Evolutionary conservation across 2,329 filamentous ascomycete species (phyloP), one percentile per base, ranked within the genome.

Genomic region (Lachnellula occidentalis): DNA sequence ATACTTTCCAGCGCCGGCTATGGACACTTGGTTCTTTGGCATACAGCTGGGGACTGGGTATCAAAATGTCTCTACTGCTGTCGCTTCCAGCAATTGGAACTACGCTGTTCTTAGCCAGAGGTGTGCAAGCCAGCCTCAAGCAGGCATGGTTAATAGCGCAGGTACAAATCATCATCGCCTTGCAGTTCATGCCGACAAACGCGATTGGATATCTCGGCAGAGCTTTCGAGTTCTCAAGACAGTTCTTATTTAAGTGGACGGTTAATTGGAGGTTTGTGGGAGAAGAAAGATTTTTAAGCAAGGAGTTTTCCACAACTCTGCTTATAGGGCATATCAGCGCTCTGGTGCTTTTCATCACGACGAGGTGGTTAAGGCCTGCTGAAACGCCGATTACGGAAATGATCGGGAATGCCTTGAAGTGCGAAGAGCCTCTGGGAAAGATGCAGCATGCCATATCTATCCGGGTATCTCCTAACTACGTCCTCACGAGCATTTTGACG

Each of bases 251-350:
- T 77, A 91, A 92, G 73, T 99, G 94, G 94, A 99, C 94, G 0
- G 94, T 99, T 62, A 99, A 99, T 72, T 99, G 94, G 94, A 85
- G 92, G 51, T 97, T 97, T 69, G 73, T 96, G n/a, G 86, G 88
- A 15, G 91, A 96, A 71, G 81, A 88, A 6, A 72, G 75, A 0
- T 99, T 99, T 65, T 78, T 95, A 46, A 87, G 83, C n/a, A 78
- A 71, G 54, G 67, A 72, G 2, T 88, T 89, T 64, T 80, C 85
- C 15, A 62, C 78, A 12, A 68, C 71, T 21, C 72, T 90, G 48
- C 70, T 89, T 17, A 72, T 72, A 17, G 64, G 75, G 31, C 85
- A 90, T 69, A 64, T 78, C 11, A 70, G 72, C 19, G 68, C 88
- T 15, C 72, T 89, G 12, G 62, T 73, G 45, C 65, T 80, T 24